Conservation (phyloP, 1,284 basidiomycete genomes). For the Cutaneotrichosporon daszewskae region DNA sequence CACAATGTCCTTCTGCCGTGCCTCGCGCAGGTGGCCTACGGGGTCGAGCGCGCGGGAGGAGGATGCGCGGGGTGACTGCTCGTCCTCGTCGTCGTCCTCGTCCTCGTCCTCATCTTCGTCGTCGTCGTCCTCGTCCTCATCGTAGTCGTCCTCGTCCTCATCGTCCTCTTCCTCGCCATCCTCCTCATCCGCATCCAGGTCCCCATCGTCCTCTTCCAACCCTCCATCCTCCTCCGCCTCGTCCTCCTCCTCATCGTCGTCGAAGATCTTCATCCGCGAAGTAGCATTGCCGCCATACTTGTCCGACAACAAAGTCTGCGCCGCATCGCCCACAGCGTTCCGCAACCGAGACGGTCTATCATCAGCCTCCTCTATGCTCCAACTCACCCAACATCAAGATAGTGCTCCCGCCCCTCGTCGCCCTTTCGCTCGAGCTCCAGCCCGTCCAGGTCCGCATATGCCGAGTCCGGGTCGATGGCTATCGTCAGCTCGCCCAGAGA, state of each 20-base stretch:
- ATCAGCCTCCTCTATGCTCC: not conserved
- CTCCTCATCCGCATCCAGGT: constrained; percentile 56
- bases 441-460: constrained; percentile 46
- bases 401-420: constrained; percentile 58
- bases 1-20: constrained; percentile 47
- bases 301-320: constrained; percentile 46
- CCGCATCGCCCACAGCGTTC: constrained; percentile 56
- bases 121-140: constrained; percentile 48
- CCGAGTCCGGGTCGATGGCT: constrained; percentile 64
- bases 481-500: not conserved
- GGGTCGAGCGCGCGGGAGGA: constrained; percentile 45
- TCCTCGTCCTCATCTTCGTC: constrained; percentile 52
- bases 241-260: constrained; percentile 39
- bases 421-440: constrained; percentile 20
- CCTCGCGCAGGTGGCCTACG: constrained; percentile 46
- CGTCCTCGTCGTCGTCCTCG: constrained; percentile 44
- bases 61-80: constrained; percentile 19
- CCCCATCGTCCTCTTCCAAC: constrained; percentile 63
- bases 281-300: constrained; percentile 69
- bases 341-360: constrained; percentile 63
- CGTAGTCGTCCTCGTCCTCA: constrained; percentile 34
- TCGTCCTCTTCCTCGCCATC: constrained; percentile 36
- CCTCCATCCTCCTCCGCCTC: constrained; percentile 55
- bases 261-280: constrained; percentile 58
- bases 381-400: constrained; percentile 71